Base-by-base conservation (phyloP, 139 green algal species). In the Coccomyxa sp. region DNA sequence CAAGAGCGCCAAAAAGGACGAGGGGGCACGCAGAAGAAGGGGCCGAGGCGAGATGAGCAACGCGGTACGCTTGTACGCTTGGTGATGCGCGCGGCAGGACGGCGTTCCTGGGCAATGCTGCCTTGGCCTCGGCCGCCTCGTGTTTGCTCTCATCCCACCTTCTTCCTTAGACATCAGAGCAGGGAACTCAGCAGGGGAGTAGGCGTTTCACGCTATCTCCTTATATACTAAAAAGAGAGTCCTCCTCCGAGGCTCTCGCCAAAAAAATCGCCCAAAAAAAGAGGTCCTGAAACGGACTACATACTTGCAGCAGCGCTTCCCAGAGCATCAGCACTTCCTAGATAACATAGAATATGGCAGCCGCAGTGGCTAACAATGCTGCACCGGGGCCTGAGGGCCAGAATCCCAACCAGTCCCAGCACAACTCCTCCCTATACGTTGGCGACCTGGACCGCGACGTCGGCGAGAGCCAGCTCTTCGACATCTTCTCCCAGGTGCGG, bases 361-460 rank as follows among this genome's bases (percentile, higher is more conserved):
- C 50, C 27, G 27, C 50, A 31, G 27, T 64, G 50, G 50, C 50
- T 5, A 64, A 64, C 27, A 22, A 22, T 64, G 50, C 18, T 64
- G 50, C 27, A 22, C 18, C 50, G 50, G 50, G 22, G 22, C 70
- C 34, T 14, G 29, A 74, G 38, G 71, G 33, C 44, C 33, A 12
- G 35, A 10, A 27, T 18, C 1, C 34, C 70, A 68, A 12, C 35
- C 31, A 8, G 39, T n/a, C 44, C 8, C 9, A 18, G 0, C 54
- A 73, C 70, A 94, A 96, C 83, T 93, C 90, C 29, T 94, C 89
- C 34, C 89, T 98, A 73, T 98, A 98, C 76, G 95, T 98, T 33
- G 95, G 95, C 27, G 95, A 98, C 84, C 88, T 98, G 81, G 94
- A 98, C 78, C 83, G 89, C 31, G 93, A 97, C n/a, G 91, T 96